Conservation (phyloP, 2,329 filamentous ascomycete genomes). For the Scopulariopsis brevicaulis region DNA sequence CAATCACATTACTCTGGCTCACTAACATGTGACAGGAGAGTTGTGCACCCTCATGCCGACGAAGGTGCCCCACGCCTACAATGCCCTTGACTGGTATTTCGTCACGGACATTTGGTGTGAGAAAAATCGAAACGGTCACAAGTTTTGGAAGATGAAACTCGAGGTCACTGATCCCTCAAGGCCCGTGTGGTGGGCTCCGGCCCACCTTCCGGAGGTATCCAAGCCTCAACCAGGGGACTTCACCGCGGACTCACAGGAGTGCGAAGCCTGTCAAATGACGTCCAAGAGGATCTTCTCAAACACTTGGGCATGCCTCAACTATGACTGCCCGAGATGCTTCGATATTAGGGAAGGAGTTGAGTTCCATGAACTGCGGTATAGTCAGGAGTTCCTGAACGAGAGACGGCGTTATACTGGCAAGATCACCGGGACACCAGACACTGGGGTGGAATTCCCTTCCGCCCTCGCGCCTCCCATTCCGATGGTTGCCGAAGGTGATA, state of each 20-base stretch:
- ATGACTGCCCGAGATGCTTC: slow-evolving; percentile 8
- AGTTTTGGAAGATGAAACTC: slow-evolving; percentile 45
- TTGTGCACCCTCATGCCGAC: slow-evolving; percentile 34
- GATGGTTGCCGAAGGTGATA: slow-evolving; percentile 19
- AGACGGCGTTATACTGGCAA: slow-evolving; percentile 26
- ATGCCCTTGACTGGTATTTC: slow-evolving; percentile 58
- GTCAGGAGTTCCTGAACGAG: slow-evolving; percentile 43
- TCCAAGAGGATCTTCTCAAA: slow-evolving; percentile 24
- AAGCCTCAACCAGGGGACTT: slow-evolving; percentile 18
- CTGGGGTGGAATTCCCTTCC: slow-evolving; percentile 2
- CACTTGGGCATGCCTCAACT: slow-evolving; percentile 18
- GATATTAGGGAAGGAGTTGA: slow-evolving; percentile 22
- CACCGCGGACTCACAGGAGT: slow-evolving; percentile 15
- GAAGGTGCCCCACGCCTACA: slow-evolving; percentile 45
- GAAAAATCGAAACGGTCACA: slow-evolving; percentile 23
- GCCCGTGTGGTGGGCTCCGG: slow-evolving; percentile 42
- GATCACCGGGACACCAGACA: neutral
- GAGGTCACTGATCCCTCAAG: slow-evolving; percentile 44
- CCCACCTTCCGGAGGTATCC: slow-evolving; percentile 14
- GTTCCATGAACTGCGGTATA: slow-evolving; percentile 32
- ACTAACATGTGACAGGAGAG: slow-evolving; percentile 25
- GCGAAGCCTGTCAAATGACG: slow-evolving; percentile 22
- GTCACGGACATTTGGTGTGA: slow-evolving; percentile 61
- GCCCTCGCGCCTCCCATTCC: slow-evolving; percentile 22
- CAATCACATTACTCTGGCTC: neutral